Evolutionary conservation across 169 alveolate genomes (phyloP), one percentile per base, ranked within the genome.

Genomic region (Eimeria falciformis): DNA sequence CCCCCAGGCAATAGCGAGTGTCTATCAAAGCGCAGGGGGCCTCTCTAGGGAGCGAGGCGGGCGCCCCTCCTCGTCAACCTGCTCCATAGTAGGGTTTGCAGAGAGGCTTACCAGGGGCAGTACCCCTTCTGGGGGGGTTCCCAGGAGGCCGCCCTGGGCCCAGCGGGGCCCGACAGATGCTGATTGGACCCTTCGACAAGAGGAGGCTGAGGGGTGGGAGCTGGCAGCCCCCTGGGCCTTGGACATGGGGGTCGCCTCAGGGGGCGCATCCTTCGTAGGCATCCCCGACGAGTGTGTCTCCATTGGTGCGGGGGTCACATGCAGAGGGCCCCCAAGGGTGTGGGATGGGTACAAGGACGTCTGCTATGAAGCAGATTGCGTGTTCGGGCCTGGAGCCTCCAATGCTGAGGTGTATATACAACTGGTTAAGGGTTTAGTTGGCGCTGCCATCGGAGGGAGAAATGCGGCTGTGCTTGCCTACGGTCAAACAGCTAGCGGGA

Each of bases 401-500:
- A 96, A 97, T 83, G 73, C 85, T 50, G 97, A 93, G 12, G 91
- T 97, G 47, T 97, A 92, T 73, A 95, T 94, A 27, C 78, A 69
- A 21, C 93, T 96, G 3, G 97, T 96, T 0, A 92, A 92, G 50
- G 97, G 97, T 5, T 93, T 95, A 23, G 95, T 97, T 25, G 95
- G 95, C 68, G 92, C 96, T 56, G 98, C 97, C 0, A 58, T 97
- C 29, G 95, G 94, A 37, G 99, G 99, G 17, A 95, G 94, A 82
- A 97, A 97, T 84, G 98, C 98, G 6, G 97, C 99, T 0, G 97
- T 98, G 1, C 96, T 98, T 90, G 99, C 99, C 5, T 98, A 98
- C 95, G 99, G 99, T 45, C 98, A 98, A 25, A 98, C 99, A 0
- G 99, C 99, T 3, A 98, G 99, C 3, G 99, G 99, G 9, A 98